Base-by-base conservation (phyloP, 163 green algal species). In the Scenedesmus sp. region DNA sequence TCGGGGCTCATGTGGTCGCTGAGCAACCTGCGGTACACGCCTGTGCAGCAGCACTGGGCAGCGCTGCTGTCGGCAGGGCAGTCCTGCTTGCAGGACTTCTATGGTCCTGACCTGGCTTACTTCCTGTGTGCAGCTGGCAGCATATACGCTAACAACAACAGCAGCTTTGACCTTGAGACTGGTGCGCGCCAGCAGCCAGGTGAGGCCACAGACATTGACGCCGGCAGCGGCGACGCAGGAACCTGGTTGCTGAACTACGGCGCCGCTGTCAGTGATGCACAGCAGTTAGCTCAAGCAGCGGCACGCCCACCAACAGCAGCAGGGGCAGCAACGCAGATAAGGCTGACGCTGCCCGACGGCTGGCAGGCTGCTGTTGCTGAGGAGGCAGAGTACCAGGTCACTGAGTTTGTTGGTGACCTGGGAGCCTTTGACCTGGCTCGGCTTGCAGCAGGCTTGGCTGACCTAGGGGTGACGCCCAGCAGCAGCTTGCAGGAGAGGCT, bases 391-490 rank as follows among this genome's bases (percentile, higher is more conserved):
- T 90, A 90, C 46, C 92, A 94, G 76, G 26, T 94, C 4, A 20
- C 46, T 7, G 92, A 94, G 88, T 94, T 94, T 87, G 15, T 81
- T 34, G 76, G 57, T 2, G 92, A 94, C 56, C 70, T 94, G 57
- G 74, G 64, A 10, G 84, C 92, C 7, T 91, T 86, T 87, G 92
- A 94, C 84, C 59, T 94, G 52, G 92, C 92, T 26, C 89, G 88
- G 18, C 62, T 94, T 20, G 84, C 84, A 16, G 86, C n/a, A 20
- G 92, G 88, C 15, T 52, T 94, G 16, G 88, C 92, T 16, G 84
- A 91, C n/a, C 85, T 94, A 9, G 62, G 83, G 2, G 70, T 87
- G 0, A 57, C 55, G 13, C 89, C 90, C 56, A 82, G 57, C 26
- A 20, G 13, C 13, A 52, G 81, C 10, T 67, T 93, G 84, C 83